A percentile compares a stretch with the other conserved stretches of the same genome.
Conservation (phyloP, 257 asterid genomes). For the Nicotiana otophora region DNA sequence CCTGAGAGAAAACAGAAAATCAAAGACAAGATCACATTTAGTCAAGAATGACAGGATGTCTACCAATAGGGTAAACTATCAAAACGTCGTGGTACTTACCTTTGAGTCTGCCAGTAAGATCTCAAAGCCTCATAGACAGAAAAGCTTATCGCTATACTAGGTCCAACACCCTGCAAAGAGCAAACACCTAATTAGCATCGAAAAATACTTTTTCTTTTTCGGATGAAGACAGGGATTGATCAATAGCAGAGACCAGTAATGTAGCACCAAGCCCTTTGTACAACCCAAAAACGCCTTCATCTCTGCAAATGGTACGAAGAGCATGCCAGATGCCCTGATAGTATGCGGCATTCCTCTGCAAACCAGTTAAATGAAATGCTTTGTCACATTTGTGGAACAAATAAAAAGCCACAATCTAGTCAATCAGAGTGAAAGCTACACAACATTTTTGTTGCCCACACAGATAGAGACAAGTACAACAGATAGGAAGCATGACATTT, state of each 20-base stretch:
- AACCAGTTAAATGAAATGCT: constrained; percentile 5
- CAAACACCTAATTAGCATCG: background rate
- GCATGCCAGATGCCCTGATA: constrained; percentile 84
- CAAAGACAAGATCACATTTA: background rate
- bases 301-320: constrained; percentile 72
- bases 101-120: constrained; percentile 49
- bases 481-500: background rate
- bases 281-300: constrained; percentile 81
- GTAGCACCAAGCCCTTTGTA: constrained; percentile 97
- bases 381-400: background rate
- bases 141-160: constrained; percentile 90
- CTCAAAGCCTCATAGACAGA: constrained; percentile 78
- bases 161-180: constrained; percentile 84
- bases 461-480: background rate
- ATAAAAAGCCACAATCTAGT: background rate
- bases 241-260: constrained; percentile 57
- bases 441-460: background rate
- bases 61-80: background rate
- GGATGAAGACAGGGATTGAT: background rate
- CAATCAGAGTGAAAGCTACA: background rate
- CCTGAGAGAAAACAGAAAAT: constrained; percentile 28
- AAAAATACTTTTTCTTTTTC: background rate
- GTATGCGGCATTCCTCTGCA: constrained; percentile 70
- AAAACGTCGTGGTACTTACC: constrained; percentile 34
- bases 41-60: background rate